Evolutionary conservation across 2,329 filamentous ascomycete species (phyloP), one percentile per base, ranked within the genome.

Genomic region (Aspergillus pseudoglaucus): DNA sequence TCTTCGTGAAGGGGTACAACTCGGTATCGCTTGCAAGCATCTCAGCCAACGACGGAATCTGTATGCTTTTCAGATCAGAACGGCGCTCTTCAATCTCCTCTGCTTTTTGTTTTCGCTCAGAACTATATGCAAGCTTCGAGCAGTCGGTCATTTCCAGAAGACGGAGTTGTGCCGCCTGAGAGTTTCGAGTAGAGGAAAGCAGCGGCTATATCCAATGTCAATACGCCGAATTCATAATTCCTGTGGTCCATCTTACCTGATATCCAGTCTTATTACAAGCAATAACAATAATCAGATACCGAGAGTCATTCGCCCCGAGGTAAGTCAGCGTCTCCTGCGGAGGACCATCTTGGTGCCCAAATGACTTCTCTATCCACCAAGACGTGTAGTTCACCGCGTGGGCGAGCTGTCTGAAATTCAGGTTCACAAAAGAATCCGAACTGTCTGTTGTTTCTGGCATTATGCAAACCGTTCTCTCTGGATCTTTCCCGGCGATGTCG

Each of bases 341-440:
- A 10, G 25, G 12, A 9, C 41, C 43, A 12, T 38, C 47, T 4
- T 47, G 47, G 17, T 35, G 23, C 20, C 53, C 50, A 25, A 64
- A 47, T n/a, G 47, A 45, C n/a, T 51, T 42, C 37, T 60, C 50
- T 25, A 65, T 59, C 63, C 60, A 65, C 45, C 43, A 52, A 1
- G 55, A 48, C 7, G 50, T 41, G 30, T 48, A 47, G 30, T 61
- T 55, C 5, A 63, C 54, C 0, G 60, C 59, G 12, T 49, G 48
- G 1, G 57, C 52, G 18, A 62, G 50, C 1, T 59, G 43, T 12
- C 46, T 47, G 10, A 58, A 53, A 3, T 49, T 58, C 12, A 64
- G 22, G 27, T 48, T 33, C 15, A 40, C 18, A 30, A 44, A 53
- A 15, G 46, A 50, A 30, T 52, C 45, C 18, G 44, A 40, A 5